Base-by-base conservation (phyloP, 75 land plant species). In the Sequoia sempervirens region DNA sequence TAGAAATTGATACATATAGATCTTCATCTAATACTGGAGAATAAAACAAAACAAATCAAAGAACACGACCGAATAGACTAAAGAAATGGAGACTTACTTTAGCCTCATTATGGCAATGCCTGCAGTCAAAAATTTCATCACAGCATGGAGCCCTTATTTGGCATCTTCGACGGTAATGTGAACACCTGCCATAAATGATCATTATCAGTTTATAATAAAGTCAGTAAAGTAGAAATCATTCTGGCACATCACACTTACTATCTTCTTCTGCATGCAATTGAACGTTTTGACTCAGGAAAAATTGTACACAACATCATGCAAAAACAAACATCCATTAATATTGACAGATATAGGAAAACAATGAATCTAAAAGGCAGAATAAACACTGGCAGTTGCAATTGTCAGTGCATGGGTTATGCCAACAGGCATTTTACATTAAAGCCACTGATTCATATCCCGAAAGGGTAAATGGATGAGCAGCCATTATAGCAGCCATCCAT, bases 81-180 rank as follows among this genome's bases (percentile, higher is more conserved):
- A 70, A 43, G 32, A 41, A 82, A 37, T 32, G 54, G 37, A 20
- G 32, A 30, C 41, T 2, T 83, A 94, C 96, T 88, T 85, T 95
- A 8, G 93, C 93, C 58, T 95, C 97, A 83, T 95, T 94, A 74
- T 95, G 97, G 82, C 97, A 95, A 75, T 95, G 97, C 13, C 97
- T 76, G 79, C 97, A 95, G 85, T 92, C 89, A 76, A 94, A 95
- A 28, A 95, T 81, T 86, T 93, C 96, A 86, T 88, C 85, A 83
- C 97, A 95, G 68, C 97, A 95, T 26, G 97, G 96, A 34, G 97
- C 94, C 53, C 96, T 83, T 52, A 95, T 95, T 74, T 83, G 86
- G 86, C 97, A 95, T 66, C 93, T 89, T 82, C 97, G 85, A 58
- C 91, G 64, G 84, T 95, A 95, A 88, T 95, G 97, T 34, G 83